phyloP scores from a whole-genome alignment of 2,329 filamentous ascomycete genomes.

The Neonectria punicea region DNA sequence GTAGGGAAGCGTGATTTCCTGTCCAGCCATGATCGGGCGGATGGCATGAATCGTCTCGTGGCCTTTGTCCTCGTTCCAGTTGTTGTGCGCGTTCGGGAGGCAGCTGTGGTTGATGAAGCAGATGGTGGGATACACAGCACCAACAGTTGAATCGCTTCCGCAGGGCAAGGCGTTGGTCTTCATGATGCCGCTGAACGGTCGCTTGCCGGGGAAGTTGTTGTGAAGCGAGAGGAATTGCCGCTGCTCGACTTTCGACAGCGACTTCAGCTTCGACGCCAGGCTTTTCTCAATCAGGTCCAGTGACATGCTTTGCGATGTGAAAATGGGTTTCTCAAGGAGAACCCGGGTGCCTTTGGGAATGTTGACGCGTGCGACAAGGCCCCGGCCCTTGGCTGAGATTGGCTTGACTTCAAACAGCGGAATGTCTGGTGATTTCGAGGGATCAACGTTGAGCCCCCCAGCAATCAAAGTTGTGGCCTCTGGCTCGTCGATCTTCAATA shows the following conservation, averaged over 20 bases:
- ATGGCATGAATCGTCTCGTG: not conserved
- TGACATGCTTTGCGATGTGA: not conserved
- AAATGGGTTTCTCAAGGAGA: not conserved
- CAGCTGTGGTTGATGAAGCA: conserved; percentile 7
- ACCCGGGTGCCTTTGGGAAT: not conserved
- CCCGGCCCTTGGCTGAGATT: not conserved
- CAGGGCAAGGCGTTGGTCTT: not conserved
- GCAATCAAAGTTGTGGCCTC: not conserved
- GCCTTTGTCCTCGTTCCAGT: not conserved
- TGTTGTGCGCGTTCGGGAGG: not conserved
- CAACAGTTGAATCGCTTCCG: not conserved
- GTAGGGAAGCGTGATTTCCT: not conserved
- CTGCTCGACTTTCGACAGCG: not conserved
- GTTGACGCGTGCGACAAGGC: not conserved
- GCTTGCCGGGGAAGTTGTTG: not conserved
- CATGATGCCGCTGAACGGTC: not conserved
- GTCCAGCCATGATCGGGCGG: not conserved
- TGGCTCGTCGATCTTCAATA: not conserved
- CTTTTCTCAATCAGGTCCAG: not conserved
- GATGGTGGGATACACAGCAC: conserved; percentile 2
- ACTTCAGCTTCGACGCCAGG: not conserved
- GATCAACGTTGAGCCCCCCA: not conserved
- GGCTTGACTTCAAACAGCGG: not conserved
- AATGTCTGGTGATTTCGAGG: not conserved
- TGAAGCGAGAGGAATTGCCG: not conserved